phyloP scores from a whole-genome alignment of 2,329 filamentous ascomycete species.

The Zymoseptoria tritici region DNA sequence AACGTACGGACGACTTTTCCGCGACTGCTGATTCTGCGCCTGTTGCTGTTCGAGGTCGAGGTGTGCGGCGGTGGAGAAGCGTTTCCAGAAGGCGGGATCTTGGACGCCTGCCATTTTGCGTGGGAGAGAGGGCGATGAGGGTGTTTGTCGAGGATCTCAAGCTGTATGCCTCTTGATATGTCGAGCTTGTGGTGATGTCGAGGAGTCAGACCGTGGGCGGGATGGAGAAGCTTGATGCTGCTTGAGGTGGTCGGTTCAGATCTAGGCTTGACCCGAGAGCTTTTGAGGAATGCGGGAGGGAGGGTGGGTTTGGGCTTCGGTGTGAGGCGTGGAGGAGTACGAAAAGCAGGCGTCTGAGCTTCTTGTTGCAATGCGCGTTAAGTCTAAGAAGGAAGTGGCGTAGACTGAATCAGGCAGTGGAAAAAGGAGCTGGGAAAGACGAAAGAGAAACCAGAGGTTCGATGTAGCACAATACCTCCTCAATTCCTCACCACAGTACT shows the following conservation, averaged over 20 bases:
- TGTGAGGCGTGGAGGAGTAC: not conserved
- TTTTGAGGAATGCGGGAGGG: not conserved
- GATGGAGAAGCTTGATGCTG: not conserved
- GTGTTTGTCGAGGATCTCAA: too few species aligned
- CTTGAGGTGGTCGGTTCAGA: not conserved
- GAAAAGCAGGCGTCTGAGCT: not conserved
- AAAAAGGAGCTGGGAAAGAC: not conserved
- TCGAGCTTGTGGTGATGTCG: too few species aligned
- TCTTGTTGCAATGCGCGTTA: not conserved
- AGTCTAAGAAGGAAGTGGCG: not conserved
- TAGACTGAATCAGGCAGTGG: not conserved
- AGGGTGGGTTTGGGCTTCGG: not conserved
- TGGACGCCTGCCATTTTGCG: slow-evolving; percentile 42
- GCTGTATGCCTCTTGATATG: too few species aligned
- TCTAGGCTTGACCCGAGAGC: not conserved
- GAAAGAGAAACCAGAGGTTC: not conserved
- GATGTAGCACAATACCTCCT: not conserved
- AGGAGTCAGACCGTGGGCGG: too few species aligned
- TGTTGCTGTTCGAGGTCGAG: slow-evolving; percentile 4
- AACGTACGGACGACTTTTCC: slow-evolving; percentile 34
- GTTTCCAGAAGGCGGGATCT: slow-evolving; percentile 54
- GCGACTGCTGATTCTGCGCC: not conserved
- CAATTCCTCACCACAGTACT: not conserved
- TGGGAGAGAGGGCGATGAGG: not conserved
- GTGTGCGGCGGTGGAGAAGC: slow-evolving; percentile 53